Evolutionary conservation across 2,329 filamentous ascomycete species (phyloP), one percentile per base, ranked within the genome.

Genomic region (Fusarium decemcellulare): DNA sequence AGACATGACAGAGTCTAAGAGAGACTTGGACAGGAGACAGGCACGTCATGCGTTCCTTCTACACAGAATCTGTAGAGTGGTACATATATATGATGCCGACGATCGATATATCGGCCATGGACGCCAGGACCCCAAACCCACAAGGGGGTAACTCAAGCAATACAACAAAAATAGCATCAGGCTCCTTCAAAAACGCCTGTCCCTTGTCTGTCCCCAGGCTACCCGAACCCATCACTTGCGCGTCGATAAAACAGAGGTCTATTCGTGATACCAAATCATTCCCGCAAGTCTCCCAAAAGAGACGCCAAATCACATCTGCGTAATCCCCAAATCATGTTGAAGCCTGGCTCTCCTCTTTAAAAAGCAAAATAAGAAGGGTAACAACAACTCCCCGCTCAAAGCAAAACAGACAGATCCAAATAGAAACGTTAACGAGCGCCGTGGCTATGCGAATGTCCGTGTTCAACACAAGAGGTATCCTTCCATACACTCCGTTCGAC

Each of bases 351-450:
- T 37, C 50, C 50, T 61, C 55, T 47, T 32, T 23, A 54, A 71
- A 59, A 27, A 58, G 53, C 29, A 32, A 16, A 37, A 36, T 59
- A 61, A 47, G 53, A 44, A 47, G 18, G 14, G 34, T 14, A 51
- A 29, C 56, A 63, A 43, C 60, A 58, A 64, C 61, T 60, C 72
- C 68, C 67, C 54, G 67, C 69, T 66, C 32, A 59, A 67, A 67
- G 59, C 51, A 67, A 46, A 61, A 43, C 47, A 70, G 56, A 44
- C 34, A 65, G 66, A 57, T 58, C 32, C 32, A 9, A 65, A 54
- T 46, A 42, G 29, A 61, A 53, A 53, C 46, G 57, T 60, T 58
- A 73, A 72, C 70, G 66, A 76, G 67, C 69, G 73, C 75, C 68
- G 63, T 70, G 66, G 67, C 67, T 70, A 73, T 72, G 65, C 73